Conservation (phyloP, 2,329 filamentous ascomycete species). For the Trichophyton rubrum region DNA sequence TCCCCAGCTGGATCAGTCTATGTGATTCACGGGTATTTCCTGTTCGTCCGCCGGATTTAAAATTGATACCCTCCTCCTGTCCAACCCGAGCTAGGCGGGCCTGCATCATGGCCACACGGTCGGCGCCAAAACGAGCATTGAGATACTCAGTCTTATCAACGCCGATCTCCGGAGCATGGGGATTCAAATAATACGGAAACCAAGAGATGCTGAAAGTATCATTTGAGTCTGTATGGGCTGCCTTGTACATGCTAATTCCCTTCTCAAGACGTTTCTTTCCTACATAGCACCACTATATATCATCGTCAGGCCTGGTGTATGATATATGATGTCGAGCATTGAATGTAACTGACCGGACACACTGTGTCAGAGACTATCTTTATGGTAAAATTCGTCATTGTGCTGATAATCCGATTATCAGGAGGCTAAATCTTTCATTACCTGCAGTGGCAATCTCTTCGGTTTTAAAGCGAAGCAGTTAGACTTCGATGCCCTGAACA, state of each 20-base stretch:
- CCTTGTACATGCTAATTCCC: slow-evolving; percentile 56
- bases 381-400: slow-evolving; percentile 64
- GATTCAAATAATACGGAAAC: slow-evolving; percentile 71
- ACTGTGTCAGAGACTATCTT: slow-evolving; percentile 70
- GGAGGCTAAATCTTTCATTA: background rate
- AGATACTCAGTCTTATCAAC: slow-evolving; percentile 47
- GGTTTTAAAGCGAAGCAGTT: background rate
- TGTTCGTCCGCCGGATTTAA: slow-evolving; percentile 56
- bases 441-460: background rate
- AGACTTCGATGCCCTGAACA: too few relatives aligned
- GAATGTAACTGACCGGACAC: slow-evolving; percentile 43
- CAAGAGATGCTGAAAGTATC: slow-evolving; percentile 65
- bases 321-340: background rate
- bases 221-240: slow-evolving; percentile 42
- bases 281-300: slow-evolving; percentile 54
- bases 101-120: slow-evolving; percentile 47
- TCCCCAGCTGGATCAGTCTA: slow-evolving; percentile 59
- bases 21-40: slow-evolving; percentile 73
- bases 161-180: slow-evolving; percentile 41
- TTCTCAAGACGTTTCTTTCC: slow-evolving; percentile 63
- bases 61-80: slow-evolving; percentile 55
- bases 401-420: background rate
- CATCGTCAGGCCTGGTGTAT: background rate
- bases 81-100: slow-evolving; percentile 48
- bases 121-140: slow-evolving; percentile 50